Evolutionary conservation across 176 grass and related monocot species (phyloP), one percentile per base, ranked within the genome.

Genomic region (Aegilops umbellulata): DNA sequence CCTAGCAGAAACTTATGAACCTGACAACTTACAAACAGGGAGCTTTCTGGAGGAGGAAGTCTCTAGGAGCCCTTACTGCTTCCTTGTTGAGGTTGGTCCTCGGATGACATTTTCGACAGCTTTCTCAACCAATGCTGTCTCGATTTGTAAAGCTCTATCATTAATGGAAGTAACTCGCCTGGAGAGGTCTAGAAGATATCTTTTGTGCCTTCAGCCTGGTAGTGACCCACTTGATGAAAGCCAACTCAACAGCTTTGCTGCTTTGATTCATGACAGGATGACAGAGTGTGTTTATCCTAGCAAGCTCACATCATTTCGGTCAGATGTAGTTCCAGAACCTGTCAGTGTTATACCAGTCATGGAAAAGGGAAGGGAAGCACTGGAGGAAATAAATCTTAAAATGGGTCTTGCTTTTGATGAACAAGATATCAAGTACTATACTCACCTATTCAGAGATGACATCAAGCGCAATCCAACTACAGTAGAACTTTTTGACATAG

Each of bases 361-460:
- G 65, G 92, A 97, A 89, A 91, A 22, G 30, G 92, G 93, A 25
- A 91, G 86, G n/a, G 79, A 90, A 63, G 95, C 95, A 79, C 84
- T 97, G 65, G 93, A 97, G 65, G 95, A 97, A 71, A 97, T 97
- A 88, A 97, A 97, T 84, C 34, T 91, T 69, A 94, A 78, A 66
- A 97, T 93, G 93, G 95, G 95, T 8, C 84, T 97, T 80, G 92
- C 95, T 60, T 97, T 97, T 82, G 95, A 97, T 88, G 89, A 97
- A 74, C 95, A 97, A 70, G 95, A 97, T 88, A 88, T 97, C 65
- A 79, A 91, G 20, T 97, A 97, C 82, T 97, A 97, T 39, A 97
- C 92, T 1, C 78, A 66, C 10, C 86, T 97, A 19, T 97, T 97
- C 66, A 95, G 88, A 79, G 92, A 97, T 82, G 95, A 95, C 38